A percentile compares a stretch with the other conserved stretches of the same genome.
phyloP scores from a whole-genome alignment of 2,329 filamentous ascomycete species.

The Aspergillus calidoustus region DNA sequence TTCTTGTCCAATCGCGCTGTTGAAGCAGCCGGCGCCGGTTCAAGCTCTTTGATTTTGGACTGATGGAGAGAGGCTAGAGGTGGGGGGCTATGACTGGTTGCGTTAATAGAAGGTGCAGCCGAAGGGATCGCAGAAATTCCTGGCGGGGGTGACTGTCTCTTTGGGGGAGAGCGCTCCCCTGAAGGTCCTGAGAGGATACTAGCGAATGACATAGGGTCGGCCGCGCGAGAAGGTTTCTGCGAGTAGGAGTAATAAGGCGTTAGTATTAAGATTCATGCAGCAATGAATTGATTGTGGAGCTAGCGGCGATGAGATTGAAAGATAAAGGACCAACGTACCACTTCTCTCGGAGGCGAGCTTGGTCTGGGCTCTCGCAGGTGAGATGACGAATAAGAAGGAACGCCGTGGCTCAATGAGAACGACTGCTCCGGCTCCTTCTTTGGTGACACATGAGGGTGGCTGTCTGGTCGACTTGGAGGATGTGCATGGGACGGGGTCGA shows the following conservation, averaged over 20 bases:
- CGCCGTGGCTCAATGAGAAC: constrained; percentile 36
- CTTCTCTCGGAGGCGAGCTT: constrained; percentile 46
- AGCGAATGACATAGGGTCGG: constrained; percentile 93
- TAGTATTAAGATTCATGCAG: not conserved
- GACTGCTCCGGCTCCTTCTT: constrained; percentile 44
- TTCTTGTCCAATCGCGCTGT: constrained; percentile 37
- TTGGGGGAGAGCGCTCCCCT: constrained; percentile 56
- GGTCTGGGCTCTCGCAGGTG: constrained; percentile 37
- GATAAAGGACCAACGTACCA: constrained; percentile 40
- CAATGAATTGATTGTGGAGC: not conserved
- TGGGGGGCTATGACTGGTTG: constrained; percentile 26
- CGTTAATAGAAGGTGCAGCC: constrained; percentile 19
- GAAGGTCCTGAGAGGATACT: constrained; percentile 87
- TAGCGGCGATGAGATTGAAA: not conserved
- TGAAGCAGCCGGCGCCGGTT: constrained; percentile 31
- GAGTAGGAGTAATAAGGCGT: constrained; percentile 13
- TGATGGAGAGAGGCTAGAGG: constrained; percentile 23
- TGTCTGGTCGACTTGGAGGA: constrained; percentile 42
- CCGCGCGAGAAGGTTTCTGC: constrained; percentile 73
- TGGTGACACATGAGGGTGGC: constrained; percentile 47
- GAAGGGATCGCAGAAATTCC: constrained; percentile 27
- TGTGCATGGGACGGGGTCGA: constrained; percentile 48
- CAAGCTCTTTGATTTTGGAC: constrained; percentile 28
- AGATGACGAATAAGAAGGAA: constrained; percentile 36
- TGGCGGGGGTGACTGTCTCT: constrained; percentile 54